phyloP scores from a whole-genome alignment of 2,329 filamentous ascomycete genomes.

The Dryadomyces quercivorus region DNA sequence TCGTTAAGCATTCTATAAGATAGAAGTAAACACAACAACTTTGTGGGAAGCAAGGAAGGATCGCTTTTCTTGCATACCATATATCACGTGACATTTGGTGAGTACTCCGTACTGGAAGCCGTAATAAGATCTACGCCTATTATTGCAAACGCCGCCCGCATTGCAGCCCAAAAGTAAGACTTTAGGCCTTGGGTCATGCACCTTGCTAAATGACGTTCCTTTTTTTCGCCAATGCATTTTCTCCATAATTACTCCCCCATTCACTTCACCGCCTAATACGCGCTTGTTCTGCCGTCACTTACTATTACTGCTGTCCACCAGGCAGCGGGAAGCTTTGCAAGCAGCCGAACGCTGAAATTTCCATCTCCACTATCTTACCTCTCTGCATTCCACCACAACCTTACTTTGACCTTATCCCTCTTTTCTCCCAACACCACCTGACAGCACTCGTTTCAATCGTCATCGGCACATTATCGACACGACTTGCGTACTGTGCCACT shows the following conservation, averaged over 20 bases:
- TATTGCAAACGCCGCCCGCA: too few relatives aligned
- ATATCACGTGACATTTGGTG: too few relatives aligned
- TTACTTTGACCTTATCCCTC: conserved; percentile 26
- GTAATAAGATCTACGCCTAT: too few relatives aligned
- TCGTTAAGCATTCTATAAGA: too few relatives aligned
- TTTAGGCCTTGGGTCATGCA: neutral
- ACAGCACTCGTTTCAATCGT: neutral
- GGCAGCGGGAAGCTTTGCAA: conserved; percentile 2
- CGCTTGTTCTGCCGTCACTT: neutral
- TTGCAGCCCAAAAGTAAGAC: too few relatives aligned
- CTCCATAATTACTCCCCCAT: conserved; percentile 1
- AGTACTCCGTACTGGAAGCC: too few relatives aligned
- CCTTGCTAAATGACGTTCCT: neutral
- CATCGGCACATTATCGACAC: neutral
- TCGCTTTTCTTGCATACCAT: too few relatives aligned
- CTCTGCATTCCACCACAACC: neutral
- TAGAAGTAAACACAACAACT: too few relatives aligned
- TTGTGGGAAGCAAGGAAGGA: too few relatives aligned
- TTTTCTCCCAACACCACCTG: neutral
- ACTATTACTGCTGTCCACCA: neutral
- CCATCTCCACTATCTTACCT: conserved; percentile 1
- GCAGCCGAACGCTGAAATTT: conserved; percentile 2
- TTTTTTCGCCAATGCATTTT: neutral
- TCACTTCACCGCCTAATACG: conserved; percentile 4
- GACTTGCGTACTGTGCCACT: neutral